Percentiles rank a stretch among this genome's conserved stretches.
Conservation (phyloP, 441 rosid genomes). For the Bruguiera hainesii region DNA sequence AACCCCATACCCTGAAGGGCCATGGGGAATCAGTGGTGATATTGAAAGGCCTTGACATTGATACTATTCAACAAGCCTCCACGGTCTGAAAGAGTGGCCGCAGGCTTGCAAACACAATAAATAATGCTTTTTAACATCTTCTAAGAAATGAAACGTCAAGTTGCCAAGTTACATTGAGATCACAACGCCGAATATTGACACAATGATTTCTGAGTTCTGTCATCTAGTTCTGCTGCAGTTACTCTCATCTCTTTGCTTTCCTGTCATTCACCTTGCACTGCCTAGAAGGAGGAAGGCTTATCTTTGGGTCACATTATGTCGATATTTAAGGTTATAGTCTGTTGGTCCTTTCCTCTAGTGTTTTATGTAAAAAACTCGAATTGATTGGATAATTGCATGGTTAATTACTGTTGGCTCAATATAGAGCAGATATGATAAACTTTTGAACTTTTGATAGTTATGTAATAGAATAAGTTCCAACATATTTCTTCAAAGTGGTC, state of each 20-base stretch:
- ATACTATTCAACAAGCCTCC: constrained; percentile 91
- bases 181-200: not conserved
- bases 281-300: constrained; percentile 14
- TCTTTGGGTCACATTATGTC: constrained; percentile 6
- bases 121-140: constrained; percentile 1
- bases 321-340: not conserved
- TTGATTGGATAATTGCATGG: too few species aligned
- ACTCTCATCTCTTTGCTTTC: constrained; percentile 1
- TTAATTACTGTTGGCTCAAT: not conserved
- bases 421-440: not conserved
- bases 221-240: constrained; percentile 14
- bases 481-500: not conserved
- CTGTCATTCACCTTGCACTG: constrained; percentile 1
- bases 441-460: not conserved
- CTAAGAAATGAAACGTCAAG: constrained; percentile 7
- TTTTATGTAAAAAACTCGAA: not conserved
- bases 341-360: not conserved
- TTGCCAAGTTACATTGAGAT: not conserved
- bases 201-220: not conserved
- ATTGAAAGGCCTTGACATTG: constrained; percentile 85
- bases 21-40: constrained; percentile 95
- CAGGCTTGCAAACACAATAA: constrained; percentile 9
- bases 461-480: not conserved
- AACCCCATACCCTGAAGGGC: constrained; percentile 91
- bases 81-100: constrained; percentile 49